A percentile compares a stretch with the other conserved stretches of the same genome.
These are phyloP conservation scores for Lipomyces orientalis DNA, from an alignment of 805 yeast species.

Conservation along the genomic window DNA sequence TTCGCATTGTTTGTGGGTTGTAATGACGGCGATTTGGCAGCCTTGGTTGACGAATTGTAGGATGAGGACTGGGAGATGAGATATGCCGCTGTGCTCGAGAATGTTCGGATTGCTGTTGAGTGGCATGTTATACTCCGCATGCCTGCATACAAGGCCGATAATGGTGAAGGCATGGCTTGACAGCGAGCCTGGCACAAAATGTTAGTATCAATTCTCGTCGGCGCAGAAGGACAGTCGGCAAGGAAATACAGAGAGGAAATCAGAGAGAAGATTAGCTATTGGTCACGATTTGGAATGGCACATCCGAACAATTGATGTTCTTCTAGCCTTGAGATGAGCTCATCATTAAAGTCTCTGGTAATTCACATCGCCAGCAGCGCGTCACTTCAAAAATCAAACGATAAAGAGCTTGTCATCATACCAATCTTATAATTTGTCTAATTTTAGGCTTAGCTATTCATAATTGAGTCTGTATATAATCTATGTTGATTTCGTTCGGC, in stretches of 20 bases:
- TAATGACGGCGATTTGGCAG: background rate
- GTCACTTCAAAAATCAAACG: background rate
- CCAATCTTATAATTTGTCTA: background rate
- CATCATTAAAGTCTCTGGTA: slow-evolving; percentile 5
- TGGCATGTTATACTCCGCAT: background rate
- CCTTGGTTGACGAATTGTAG: background rate
- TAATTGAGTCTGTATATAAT: background rate
- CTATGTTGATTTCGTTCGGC: background rate
- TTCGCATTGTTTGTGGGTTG: slow-evolving; percentile 3
- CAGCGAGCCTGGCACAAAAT: background rate
- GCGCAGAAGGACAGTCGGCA: background rate
- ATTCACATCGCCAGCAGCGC: background rate
- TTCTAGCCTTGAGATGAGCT: slow-evolving; percentile 7
- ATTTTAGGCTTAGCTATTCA: background rate
- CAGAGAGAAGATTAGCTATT: slow-evolving; percentile 36
- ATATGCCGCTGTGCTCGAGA: background rate
- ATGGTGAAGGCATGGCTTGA: background rate
- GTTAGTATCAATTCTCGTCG: background rate
- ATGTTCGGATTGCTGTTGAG: background rate
- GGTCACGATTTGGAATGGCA: slow-evolving; percentile 6
- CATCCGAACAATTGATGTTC: background rate
- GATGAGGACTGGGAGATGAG: background rate
- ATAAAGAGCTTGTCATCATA: background rate
- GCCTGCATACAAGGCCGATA: background rate
- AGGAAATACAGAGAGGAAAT: slow-evolving; percentile 5